phyloP scores from a whole-genome alignment of 257 asterid genomes.

The Rubia yunnanensis region DNA sequence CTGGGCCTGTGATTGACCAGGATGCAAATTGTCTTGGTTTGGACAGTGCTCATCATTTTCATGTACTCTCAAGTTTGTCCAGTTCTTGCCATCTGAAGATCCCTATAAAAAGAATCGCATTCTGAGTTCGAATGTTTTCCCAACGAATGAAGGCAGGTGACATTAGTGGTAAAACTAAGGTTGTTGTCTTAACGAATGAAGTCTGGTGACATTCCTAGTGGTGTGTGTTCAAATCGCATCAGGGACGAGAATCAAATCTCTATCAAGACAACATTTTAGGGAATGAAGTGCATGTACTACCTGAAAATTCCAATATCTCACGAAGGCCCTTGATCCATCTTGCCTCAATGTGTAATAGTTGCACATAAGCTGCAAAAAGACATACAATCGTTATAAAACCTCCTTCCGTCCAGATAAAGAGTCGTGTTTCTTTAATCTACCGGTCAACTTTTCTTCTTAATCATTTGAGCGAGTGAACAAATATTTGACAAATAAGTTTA shows the following conservation, averaged over 20 bases:
- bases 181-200: no score
- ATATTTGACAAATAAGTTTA: no score
- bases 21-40: conserved; percentile 92
- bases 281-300: conserved; percentile 20
- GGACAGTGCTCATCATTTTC: conserved; percentile 68
- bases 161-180: no score
- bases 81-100: conserved; percentile 68
- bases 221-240: no score
- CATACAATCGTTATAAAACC: conserved; percentile 2
- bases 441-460: no score
- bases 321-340: conserved; percentile 82
- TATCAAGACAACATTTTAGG: neutral
- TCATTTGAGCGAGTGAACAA: no score
- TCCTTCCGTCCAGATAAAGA: no score
- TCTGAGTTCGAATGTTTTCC: no score
- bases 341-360: conserved; percentile 88
- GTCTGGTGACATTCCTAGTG: no score
- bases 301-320: conserved; percentile 83
- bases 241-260: neutral
- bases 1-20: conserved; percentile 75
- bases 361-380: conserved; percentile 76
- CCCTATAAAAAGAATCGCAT: conserved; percentile 64
- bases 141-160: no score
- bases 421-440: no score
- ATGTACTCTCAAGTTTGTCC: conserved; percentile 76